Base-by-base conservation (phyloP, 2,329 filamentous ascomycete species). In the Conoideocrella luteorostrata region DNA sequence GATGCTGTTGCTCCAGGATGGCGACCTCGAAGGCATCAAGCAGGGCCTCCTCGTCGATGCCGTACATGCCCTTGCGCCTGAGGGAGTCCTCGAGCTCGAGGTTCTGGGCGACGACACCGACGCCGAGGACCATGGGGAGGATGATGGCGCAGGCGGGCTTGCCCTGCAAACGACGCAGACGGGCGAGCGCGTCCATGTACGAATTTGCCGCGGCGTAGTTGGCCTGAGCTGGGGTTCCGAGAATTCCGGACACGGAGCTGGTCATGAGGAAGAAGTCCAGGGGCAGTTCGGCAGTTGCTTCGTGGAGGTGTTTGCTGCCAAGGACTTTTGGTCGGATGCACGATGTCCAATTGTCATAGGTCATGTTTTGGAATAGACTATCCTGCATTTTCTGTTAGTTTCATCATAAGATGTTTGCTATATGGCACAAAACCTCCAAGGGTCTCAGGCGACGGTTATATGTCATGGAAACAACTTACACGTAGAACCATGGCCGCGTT, bases 91-190 rank as follows among this genome's bases (percentile, higher is more conserved):
- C 26, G 54, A 45, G 7, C 47, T 46, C 29, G n/a, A 22, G n/a
- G 24, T 44, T 51, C 20, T 54, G 47, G 9, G 50, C 52, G 2
- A 56, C 47, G 24, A 50, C 50, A 7, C 54, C 53, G 11, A 55
- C 52, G 6, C 44, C 47, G 15, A 47, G 36, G 10, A 56, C 35
- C 35, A 49, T 48, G 10, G 46, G 47, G 0, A 57, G 7, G 34
- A 51, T 46, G n/a, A 56, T 36, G 5, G 44, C 41, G 0, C 37
- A 37, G 2, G 39, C 53, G 2, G 45, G 11, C 34, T 20, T 11
- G 3, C 26, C 22, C 7, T 18, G 29, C 7, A 29, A 11, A 11
- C 11, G 11, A n/a, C 26, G 26, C 11, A 29, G n/a, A n/a, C 26
- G 26, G 4, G 1, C 26, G 26, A 29, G 26, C 26, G 26, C 11